Conservation (phyloP, 176 grass and related monocot species). For the Otatea glauca region DNA sequence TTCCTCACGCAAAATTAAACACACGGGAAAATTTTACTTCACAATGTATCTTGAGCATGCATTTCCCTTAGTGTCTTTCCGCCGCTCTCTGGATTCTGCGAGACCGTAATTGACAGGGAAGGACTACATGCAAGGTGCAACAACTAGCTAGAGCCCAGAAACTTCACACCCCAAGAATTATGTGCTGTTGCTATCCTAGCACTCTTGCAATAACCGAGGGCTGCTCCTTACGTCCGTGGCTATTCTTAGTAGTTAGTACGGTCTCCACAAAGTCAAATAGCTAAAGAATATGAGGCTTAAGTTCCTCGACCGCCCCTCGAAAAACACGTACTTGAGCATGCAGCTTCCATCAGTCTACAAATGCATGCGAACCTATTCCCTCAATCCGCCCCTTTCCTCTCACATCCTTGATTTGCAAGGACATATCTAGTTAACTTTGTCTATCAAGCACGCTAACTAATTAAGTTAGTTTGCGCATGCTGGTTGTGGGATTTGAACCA, state of each 20-base stretch:
- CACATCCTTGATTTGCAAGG: background rate
- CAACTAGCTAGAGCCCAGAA: no score
- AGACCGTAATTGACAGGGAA: no score
- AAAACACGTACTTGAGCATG: slow-evolving; percentile 19
- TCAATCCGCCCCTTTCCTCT: background rate
- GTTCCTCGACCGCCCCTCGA: background rate
- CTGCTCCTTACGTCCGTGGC: background rate
- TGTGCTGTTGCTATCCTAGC: no score
- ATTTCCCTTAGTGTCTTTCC: no score
- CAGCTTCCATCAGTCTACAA: background rate
- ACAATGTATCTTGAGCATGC: no score
- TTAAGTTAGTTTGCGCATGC: no score
- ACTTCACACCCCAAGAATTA: no score
- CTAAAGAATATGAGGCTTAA: slow-evolving; percentile 50
- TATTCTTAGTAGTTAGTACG: slow-evolving; percentile 38
- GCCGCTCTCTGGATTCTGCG: no score
- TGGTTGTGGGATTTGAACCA: background rate
- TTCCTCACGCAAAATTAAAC: no score
- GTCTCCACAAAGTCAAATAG: background rate
- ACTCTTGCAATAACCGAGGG: no score
- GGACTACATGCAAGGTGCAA: no score
- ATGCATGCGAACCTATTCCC: background rate
- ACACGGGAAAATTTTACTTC: no score
- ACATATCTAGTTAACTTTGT: background rate
- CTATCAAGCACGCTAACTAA: background rate